These are phyloP conservation scores for Tillandsia fasciculata DNA, from an alignment of 176 grass and related monocot species.

Conservation along the genomic window DNA sequence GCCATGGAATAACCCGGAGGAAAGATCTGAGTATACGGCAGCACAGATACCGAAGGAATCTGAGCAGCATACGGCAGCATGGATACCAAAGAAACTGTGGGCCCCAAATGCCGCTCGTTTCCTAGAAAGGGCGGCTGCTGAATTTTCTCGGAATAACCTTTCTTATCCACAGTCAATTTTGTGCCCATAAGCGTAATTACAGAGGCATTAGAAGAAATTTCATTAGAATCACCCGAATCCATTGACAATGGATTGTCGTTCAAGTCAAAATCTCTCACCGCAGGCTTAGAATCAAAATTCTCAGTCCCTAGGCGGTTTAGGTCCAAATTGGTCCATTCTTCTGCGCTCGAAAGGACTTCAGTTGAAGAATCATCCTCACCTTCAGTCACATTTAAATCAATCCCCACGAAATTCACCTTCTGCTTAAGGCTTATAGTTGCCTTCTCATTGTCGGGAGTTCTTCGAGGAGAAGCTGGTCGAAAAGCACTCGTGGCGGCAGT, in stretches of 20 bases:
- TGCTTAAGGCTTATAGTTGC: slow-evolving; percentile 8
- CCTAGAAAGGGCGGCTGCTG: neutral
- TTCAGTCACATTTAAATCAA: slow-evolving; percentile 34
- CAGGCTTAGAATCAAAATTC: slow-evolving; percentile 7
- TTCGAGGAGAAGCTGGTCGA: slow-evolving; percentile 22
- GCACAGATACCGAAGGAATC: neutral
- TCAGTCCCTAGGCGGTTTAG: slow-evolving; percentile 23
- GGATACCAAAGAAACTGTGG: neutral
- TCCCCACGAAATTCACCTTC: slow-evolving; percentile 17
- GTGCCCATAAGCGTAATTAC: neutral
- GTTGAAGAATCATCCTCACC: slow-evolving; percentile 23
- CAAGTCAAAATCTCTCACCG: slow-evolving; percentile 32
- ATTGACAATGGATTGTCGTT: slow-evolving; percentile 22
- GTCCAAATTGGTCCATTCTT: slow-evolving; percentile 23
- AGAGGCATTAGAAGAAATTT: neutral
- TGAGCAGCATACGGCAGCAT: neutral
- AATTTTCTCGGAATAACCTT: neutral
- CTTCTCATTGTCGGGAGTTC: slow-evolving; percentile 3
- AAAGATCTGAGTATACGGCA: neutral
- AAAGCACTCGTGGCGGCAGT: slow-evolving; percentile 38
- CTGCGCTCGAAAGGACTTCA: slow-evolving; percentile 19
- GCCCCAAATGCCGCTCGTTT: neutral
- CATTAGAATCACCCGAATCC: neutral
- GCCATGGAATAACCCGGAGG: neutral
- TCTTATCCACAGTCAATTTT: neutral